A percentile compares a stretch with the other conserved stretches of the same genome.
Evolutionary conservation across 192 early-diverging fungal species (phyloP).

Genomic region (Podila minutissima): DNA sequence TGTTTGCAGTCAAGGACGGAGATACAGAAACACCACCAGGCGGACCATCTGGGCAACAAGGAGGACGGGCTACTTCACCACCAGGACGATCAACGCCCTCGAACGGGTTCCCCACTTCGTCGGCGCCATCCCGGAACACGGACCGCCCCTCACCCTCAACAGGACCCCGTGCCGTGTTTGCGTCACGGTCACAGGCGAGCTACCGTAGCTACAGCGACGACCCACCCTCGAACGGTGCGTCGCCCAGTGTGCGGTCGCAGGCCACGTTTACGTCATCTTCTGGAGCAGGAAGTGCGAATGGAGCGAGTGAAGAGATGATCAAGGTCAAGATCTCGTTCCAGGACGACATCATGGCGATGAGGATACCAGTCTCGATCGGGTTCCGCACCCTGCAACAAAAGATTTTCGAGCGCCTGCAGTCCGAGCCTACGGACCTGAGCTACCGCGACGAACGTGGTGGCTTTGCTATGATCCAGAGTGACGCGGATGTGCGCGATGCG

Average conservation of each 20-base stretch:
- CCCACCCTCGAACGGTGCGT: slow-evolving; percentile 4
- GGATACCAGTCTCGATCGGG: slow-evolving; percentile 65
- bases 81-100: slow-evolving; percentile 7
- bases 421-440: slow-evolving; percentile 13
- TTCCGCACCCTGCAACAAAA: slow-evolving; percentile 64
- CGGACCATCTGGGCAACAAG: slow-evolving; percentile 1
- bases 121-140: not conserved
- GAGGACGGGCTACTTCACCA: slow-evolving; percentile 8
- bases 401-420: slow-evolving; percentile 65
- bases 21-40: slow-evolving; percentile 65
- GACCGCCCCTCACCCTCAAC: slow-evolving; percentile 1
- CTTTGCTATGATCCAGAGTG: slow-evolving; percentile 18
- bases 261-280: slow-evolving; percentile 2
- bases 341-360: slow-evolving; percentile 79
- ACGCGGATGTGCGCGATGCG: slow-evolving; percentile 31
- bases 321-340: slow-evolving; percentile 78
- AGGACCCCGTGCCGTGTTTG: not conserved
- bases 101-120: not conserved
- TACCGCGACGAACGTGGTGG: slow-evolving; percentile 40
- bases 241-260: slow-evolving; percentile 28
- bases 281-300: slow-evolving; percentile 5
- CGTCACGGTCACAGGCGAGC: slow-evolving; percentile 2
- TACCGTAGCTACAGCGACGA: slow-evolving; percentile 22
- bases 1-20: slow-evolving; percentile 66
- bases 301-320: slow-evolving; percentile 45